Evolutionary conservation across 139 green algal species (phyloP).

Genomic region (Coelastrella sp.): DNA sequence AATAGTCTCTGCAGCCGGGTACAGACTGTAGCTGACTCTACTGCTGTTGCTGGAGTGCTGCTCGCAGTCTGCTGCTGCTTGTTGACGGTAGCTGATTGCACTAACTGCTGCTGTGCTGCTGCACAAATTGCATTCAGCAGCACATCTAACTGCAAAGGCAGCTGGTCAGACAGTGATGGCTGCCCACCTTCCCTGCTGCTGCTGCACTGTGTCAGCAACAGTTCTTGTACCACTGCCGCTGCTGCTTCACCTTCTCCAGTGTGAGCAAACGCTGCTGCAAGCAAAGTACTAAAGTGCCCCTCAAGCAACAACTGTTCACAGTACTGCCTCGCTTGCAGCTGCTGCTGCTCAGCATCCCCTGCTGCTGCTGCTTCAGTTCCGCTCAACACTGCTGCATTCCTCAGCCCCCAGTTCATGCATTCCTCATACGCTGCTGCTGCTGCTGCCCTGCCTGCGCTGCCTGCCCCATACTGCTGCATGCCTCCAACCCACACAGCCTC

Average conservation of each 20-base stretch:
- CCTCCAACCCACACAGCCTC: neutral
- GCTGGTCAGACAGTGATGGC: neutral
- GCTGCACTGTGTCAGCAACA: conserved; percentile 16
- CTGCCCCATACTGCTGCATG: conserved; percentile 13
- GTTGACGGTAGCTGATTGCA: neutral
- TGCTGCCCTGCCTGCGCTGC: conserved; percentile 20
- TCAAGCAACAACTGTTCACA: conserved; percentile 18
- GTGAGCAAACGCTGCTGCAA: neutral
- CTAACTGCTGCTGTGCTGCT: conserved; percentile 1
- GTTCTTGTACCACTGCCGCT: conserved; percentile 17
- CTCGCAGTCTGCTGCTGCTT: conserved; percentile 26
- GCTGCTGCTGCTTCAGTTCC: conserved; percentile 1
- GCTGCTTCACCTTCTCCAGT: conserved; percentile 5
- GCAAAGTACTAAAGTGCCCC: neutral
- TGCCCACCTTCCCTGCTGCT: neutral
- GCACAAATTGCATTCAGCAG: neutral
- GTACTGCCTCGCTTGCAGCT: neutral
- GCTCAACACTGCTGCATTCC: neutral
- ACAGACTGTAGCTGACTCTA: neutral
- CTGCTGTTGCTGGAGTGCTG: conserved; percentile 39
- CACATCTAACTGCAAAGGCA: conserved; percentile 29
- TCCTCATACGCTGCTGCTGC: conserved; percentile 56
- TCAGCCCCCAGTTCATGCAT: neutral
- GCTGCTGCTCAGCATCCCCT: neutral
- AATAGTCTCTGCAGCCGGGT: conserved; percentile 11